Base-by-base conservation (phyloP, 202 grass and related monocot species). In the Panicum virgatum region DNA sequence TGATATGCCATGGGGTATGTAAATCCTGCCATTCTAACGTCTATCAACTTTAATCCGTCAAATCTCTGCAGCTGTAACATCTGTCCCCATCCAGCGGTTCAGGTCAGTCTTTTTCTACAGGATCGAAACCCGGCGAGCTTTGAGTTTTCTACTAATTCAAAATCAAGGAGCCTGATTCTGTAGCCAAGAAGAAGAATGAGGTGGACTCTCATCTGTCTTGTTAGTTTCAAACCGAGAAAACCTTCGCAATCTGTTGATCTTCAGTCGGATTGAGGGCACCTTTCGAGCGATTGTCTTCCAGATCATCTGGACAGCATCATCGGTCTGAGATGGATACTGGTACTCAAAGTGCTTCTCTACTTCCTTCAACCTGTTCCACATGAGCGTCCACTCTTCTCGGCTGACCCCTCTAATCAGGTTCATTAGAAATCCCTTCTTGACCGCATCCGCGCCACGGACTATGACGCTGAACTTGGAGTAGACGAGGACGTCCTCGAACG, bases 241-340 rank as follows among this genome's bases (percentile, higher is more conserved):
- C 63, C 92, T 88, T 6, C 4, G 85, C 36, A 84, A 63, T 83
- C 89, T 87, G 54, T 94, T 86, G 10, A 89, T 47, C 78, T 91
- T 94, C 73, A 91, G 71, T 1, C 74, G 77, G 84, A 94, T 80
- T 30, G 86, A 86, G 3, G 92, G 89, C 47, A 85, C 89, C 58
- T 94, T 94, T 63, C 82, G 79, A 78, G 92, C 92, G 26, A 91
- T 84, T 47, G 92, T 85, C 82, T 91, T 91, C 92, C 92, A 94
- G 30, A 91, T 94, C 92, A 94, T 94, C 78, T 94, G 92, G 19
- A 91, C 86, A 39, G 92, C 92, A 64, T 94, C 92, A 13, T 89
- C 79, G 16, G 71, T 73, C 79, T 73, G 84, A 60, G 92, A 94
- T 7, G 92, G 89, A 54, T 91, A 89, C 37, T 87, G 89, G n/a